Percentiles rank a stretch among this genome's conserved stretches.
phyloP scores from a whole-genome alignment of 2,329 filamentous ascomycete species.

The Penicillium sp. region DNA sequence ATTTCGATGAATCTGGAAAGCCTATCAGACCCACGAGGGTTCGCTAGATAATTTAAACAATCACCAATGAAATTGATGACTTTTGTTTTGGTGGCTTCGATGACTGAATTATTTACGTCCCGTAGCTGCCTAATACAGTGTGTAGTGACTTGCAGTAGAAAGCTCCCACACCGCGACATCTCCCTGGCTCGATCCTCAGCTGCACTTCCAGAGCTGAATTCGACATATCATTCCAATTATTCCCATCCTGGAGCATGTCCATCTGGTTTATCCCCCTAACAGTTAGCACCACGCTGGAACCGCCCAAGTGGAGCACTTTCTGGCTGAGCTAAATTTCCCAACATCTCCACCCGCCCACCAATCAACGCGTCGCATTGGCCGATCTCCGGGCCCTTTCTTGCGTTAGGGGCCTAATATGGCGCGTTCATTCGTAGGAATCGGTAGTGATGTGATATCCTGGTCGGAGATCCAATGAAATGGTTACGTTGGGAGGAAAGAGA shows the following conservation, averaged over 20 bases:
- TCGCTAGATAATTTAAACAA: not conserved
- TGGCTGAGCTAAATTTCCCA: slow-evolving; percentile 3
- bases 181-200: too few species aligned
- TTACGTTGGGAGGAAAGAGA: not conserved
- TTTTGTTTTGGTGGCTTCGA: not conserved
- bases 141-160: not conserved
- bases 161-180: not conserved
- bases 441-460: not conserved
- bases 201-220: not conserved
- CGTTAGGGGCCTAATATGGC: not conserved
- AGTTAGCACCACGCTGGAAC: slow-evolving; percentile 12
- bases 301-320: slow-evolving; percentile 20
- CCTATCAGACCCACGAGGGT: not conserved
- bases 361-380: not conserved
- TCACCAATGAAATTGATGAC: not conserved
- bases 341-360: not conserved
- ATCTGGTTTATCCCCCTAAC: not conserved
- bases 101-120: not conserved
- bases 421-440: not conserved
- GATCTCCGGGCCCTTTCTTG: slow-evolving; percentile 3
- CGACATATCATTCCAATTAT: slow-evolving; percentile 12
- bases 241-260: not conserved
- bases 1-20: not conserved
- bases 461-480: not conserved
- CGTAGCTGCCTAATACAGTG: too few species aligned